phyloP scores from a whole-genome alignment of 192 early-diverging fungal species.

The Gorgonomyces haynaldii region DNA sequence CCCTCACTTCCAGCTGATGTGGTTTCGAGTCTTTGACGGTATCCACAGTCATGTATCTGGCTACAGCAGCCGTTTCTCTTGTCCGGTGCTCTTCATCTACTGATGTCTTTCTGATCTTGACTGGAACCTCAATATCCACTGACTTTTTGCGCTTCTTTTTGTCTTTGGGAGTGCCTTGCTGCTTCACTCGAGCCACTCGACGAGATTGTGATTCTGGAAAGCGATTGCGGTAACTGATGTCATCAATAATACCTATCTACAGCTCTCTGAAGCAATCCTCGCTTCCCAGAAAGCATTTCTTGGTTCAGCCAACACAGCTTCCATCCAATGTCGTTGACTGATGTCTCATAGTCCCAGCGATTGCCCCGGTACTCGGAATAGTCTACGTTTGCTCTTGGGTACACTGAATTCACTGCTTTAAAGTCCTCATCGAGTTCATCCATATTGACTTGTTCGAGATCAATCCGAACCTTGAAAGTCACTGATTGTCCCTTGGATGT shows the following conservation, averaged over 20 bases:
- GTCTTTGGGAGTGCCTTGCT: no score
- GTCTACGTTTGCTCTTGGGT: slow-evolving; percentile 62
- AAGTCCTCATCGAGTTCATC: slow-evolving; percentile 42
- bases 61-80: no score
- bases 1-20: no score
- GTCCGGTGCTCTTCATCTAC: no score
- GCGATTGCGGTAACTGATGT: slow-evolving; percentile 36
- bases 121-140: no score
- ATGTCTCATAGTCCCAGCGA: slow-evolving; percentile 73
- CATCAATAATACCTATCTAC: slow-evolving; percentile 49
- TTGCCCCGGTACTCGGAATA: slow-evolving; percentile 56
- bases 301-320: slow-evolving; percentile 67
- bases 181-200: slow-evolving; percentile 61
- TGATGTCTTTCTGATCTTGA: no score
- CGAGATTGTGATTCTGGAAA: slow-evolving; percentile 60
- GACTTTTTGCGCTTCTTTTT: no score
- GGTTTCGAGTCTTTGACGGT: no score
- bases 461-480: slow-evolving; percentile 57
- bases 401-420: slow-evolving; percentile 67
- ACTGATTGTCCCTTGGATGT: slow-evolving; percentile 51
- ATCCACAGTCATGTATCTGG: no score
- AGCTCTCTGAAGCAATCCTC: slow-evolving; percentile 72
- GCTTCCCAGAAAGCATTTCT: slow-evolving; percentile 45
- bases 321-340: slow-evolving; percentile 81
- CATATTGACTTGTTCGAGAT: slow-evolving; percentile 49